Evolutionary conservation across 441 rosid species (phyloP), one percentile per base, ranked within the genome.

Genomic region (Croton laevigatus): DNA sequence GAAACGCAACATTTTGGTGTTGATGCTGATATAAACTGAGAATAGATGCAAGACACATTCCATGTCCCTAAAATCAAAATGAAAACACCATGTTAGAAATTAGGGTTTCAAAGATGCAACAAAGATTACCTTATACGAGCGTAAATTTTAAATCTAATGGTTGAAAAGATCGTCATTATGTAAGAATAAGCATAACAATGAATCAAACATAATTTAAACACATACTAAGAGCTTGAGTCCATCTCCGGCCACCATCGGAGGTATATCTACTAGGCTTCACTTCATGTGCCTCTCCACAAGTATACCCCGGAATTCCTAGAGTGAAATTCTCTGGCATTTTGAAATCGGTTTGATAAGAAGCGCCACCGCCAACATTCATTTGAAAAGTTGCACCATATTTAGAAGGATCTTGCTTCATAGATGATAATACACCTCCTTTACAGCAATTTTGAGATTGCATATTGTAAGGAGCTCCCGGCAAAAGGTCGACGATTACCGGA

Each of bases 1-100:
- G 97, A 90, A 71, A 91, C 97, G 61, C 98, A 94, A 75, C 98
- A 94, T 62, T 79, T 88, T 19, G 97, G 98, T 13, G 82, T 70
- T 1, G 72, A 69, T 66, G 94, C 83, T 71, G 96, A 80, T 68
- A 81, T 17, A 75, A 78, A 75, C 63, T 86, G 96, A 5, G 97
- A 88, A 78, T 91, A 94, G 8, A 81, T 71, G n/a, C 98, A 91
- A n/a, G 80, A 84, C 72, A 84, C 87, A 37, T 88, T 80, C 96
- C 9, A 6, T 17, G 40, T 44, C 7, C 4, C 19, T 38, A 9
- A n/a, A 42, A 59, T 19, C 7, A 40, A 62, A 62, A 19, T 19
- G 44, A 52, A 2, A 61, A 42, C 34, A 38, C 7, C 22, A 10
- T 44, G 19, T 23, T 10, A 16, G 32, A 59, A 27, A 14, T 34